These are phyloP conservation scores for Curvularia hawaiiensis DNA, from an alignment of 2,329 filamentous ascomycete species.

Conservation along the genomic window DNA sequence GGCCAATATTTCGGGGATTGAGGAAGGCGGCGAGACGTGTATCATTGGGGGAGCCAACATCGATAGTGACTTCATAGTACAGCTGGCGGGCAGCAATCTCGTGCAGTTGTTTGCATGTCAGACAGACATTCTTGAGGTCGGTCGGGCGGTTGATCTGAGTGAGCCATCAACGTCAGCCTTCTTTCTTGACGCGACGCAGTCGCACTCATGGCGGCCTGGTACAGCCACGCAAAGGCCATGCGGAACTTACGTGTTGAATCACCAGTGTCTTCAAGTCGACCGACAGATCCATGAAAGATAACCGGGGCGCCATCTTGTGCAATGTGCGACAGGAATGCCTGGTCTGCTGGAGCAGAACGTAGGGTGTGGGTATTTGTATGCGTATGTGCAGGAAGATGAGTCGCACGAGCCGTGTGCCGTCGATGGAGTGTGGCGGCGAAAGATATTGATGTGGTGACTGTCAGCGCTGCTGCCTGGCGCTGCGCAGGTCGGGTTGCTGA, in stretches of 20 bases:
- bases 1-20: conserved; percentile 54
- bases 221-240: background rate
- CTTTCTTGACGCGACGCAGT: background rate
- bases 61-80: conserved; percentile 54
- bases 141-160: conserved; percentile 53
- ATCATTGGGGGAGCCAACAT: conserved; percentile 53
- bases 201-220: background rate
- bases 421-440: background rate
- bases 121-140: conserved; percentile 55
- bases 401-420: too few relatives aligned
- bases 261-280: conserved; percentile 49
- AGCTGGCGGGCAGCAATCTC: conserved; percentile 53
- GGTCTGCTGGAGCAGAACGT: background rate
- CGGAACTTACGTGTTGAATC: conserved; percentile 43
- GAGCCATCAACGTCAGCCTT: conserved; percentile 1
- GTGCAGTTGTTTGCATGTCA: conserved; percentile 54
- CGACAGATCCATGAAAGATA: conserved; percentile 43
- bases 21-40: conserved; percentile 53
- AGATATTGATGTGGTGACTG: background rate
- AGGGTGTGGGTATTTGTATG: background rate
- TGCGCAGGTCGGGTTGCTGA: conserved; percentile 8
- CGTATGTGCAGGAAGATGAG: too few relatives aligned
- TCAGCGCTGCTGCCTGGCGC: conserved; percentile 4
- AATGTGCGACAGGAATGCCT: background rate
- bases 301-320: conserved; percentile 31